phyloP scores from a whole-genome alignment of 2,329 filamentous ascomycete species.

The Colletotrichum nymphaeae region DNA sequence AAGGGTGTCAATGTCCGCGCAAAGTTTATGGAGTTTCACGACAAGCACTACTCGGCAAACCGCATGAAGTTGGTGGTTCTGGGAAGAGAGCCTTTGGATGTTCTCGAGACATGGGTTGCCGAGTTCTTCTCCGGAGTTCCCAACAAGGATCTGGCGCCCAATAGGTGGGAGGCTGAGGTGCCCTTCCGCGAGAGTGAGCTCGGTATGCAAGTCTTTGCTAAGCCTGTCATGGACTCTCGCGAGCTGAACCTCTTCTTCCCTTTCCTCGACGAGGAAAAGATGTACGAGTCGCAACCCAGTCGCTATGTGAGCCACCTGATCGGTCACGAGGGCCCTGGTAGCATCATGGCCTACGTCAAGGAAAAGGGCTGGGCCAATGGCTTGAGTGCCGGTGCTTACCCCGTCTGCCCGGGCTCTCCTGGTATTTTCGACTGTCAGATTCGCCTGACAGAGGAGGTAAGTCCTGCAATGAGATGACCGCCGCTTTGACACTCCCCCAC shows the following conservation, averaged over 20 bases:
- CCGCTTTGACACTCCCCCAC: neutral
- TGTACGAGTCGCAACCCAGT: conserved; percentile 84
- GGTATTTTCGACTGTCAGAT: conserved; percentile 84
- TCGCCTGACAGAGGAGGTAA: conserved; percentile 83
- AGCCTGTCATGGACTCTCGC: conserved; percentile 89
- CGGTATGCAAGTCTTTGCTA: conserved; percentile 82
- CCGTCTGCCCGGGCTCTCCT: conserved; percentile 80
- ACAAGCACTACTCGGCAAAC: conserved; percentile 91
- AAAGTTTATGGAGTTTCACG: conserved; percentile 93
- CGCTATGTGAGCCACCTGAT: conserved; percentile 90
- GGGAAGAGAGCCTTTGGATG: conserved; percentile 83
- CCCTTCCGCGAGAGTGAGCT: conserved; percentile 63
- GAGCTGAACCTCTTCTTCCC: conserved; percentile 85
- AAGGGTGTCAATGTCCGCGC: conserved; percentile 86
- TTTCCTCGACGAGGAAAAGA: conserved; percentile 83
- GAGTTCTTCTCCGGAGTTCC: conserved; percentile 85
- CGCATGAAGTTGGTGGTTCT: conserved; percentile 92
- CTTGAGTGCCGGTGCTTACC: conserved; percentile 80
- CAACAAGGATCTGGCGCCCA: conserved; percentile 81
- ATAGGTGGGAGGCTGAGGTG: conserved; percentile 64
- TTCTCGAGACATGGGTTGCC: conserved; percentile 84
- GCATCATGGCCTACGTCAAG: conserved; percentile 90
- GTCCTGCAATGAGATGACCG: conserved; percentile 27
- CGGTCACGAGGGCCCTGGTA: conserved; percentile 92
- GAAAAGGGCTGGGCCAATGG: conserved; percentile 90